A percentile compares a stretch with the other conserved stretches of the same genome.
These are phyloP conservation scores for Sugiyamaella xylanicola DNA, from an alignment of 1,139 yeast genomes.

Conservation along the genomic window DNA sequence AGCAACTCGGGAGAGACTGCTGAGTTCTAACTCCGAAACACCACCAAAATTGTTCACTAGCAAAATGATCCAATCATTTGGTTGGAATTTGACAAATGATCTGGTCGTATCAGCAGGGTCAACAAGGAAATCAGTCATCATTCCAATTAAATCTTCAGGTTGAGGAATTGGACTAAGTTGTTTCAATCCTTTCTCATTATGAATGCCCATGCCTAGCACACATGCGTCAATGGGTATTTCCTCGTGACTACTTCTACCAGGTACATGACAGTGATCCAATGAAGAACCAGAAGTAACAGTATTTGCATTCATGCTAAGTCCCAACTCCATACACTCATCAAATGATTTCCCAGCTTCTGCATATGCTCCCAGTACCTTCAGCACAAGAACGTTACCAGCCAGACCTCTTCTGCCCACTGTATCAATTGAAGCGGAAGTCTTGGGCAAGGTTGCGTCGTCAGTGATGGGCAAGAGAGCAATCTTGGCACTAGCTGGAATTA, in stretches of 20 bases:
- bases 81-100: constrained; percentile 46
- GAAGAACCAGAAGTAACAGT: constrained; percentile 53
- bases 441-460: constrained; percentile 21
- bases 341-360: constrained; percentile 43
- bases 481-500: constrained; percentile 17
- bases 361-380: constrained; percentile 50
- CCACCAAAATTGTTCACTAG: constrained; percentile 56
- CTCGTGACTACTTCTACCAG: constrained; percentile 48
- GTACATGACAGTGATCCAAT: constrained; percentile 52
- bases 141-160: constrained; percentile 45
- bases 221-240: constrained; percentile 21
- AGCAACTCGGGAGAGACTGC: constrained; percentile 42
- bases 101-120: constrained; percentile 45
- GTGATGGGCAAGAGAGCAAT: constrained; percentile 21
- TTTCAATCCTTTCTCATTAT: constrained; percentile 54
- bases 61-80: constrained; percentile 44
- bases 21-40: constrained; percentile 50
- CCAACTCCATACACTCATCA: constrained; percentile 44
- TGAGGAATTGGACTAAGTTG: constrained; percentile 42
- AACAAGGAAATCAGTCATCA: constrained; percentile 45
- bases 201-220: constrained; percentile 55
- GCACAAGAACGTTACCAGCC: constrained; percentile 49
- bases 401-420: constrained; percentile 51
- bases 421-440: constrained; percentile 18
- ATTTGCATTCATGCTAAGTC: constrained; percentile 42